Conservation (phyloP, 176 grass and related monocot genomes). For the Paspalum vaginatum region DNA sequence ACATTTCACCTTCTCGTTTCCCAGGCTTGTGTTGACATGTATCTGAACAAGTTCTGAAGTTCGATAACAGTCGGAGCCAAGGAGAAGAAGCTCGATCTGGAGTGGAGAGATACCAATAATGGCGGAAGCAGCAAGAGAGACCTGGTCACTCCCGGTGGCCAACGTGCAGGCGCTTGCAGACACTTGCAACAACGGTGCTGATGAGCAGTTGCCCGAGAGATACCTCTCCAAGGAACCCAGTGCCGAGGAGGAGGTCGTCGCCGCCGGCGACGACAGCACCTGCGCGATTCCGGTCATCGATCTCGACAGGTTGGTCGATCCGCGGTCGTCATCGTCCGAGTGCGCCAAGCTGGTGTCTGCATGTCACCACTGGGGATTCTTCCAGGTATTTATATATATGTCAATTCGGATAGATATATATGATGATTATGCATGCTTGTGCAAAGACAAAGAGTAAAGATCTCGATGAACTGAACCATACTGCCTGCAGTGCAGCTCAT, state of each 20-base stretch:
- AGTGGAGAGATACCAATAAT: neutral
- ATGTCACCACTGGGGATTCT: conserved; percentile 26
- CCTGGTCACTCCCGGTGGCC: conserved; percentile 4
- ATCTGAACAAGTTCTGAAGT: too few species aligned
- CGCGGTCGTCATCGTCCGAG: neutral
- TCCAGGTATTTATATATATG: neutral
- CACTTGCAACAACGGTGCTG: neutral
- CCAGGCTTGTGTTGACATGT: too few species aligned
- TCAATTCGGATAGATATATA: too few species aligned
- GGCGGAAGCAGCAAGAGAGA: neutral
- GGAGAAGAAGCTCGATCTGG: neutral
- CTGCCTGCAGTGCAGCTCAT: neutral
- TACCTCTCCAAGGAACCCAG: neutral
- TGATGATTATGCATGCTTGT: too few species aligned
- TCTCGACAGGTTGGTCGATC: neutral
- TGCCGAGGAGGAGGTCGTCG: neutral
- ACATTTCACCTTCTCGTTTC: too few species aligned
- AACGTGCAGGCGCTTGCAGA: conserved; percentile 34
- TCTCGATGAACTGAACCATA: too few species aligned
- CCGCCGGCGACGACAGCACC: neutral
- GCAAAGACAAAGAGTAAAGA: too few species aligned
- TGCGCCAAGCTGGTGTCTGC: conserved; percentile 19
- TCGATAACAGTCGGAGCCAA: neutral
- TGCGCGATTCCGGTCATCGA: conserved; percentile 3
- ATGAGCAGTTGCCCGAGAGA: conserved; percentile 3